These are phyloP conservation scores for Hypoxylon intermedium DNA, from an alignment of 495 filamentous ascomycete genomes.

Conservation along the genomic window DNA sequence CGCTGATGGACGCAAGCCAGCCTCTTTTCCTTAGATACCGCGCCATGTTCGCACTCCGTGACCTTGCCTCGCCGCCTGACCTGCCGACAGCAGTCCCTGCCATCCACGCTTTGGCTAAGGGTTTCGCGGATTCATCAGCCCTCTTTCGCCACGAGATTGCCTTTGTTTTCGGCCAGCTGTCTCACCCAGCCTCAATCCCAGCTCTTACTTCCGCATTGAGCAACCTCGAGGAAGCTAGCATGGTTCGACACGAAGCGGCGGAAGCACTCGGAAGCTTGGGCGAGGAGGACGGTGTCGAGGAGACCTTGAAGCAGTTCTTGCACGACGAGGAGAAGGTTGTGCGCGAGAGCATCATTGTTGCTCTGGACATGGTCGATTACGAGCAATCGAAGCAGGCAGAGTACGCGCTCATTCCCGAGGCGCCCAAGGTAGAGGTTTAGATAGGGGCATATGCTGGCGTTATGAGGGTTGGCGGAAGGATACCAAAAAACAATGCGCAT, in stretches of 20 bases:
- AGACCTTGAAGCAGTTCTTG: constrained; percentile 80
- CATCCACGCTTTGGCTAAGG: constrained; percentile 82
- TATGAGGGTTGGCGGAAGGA: constrained; percentile 25
- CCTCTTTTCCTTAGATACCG: constrained; percentile 93
- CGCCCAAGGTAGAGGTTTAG: constrained; percentile 44
- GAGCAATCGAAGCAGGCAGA: constrained; percentile 88
- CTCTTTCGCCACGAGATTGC: constrained; percentile 99
- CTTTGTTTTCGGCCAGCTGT: constrained; percentile 96
- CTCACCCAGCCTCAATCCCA: constrained; percentile 94
- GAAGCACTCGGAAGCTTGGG: constrained; percentile 97
- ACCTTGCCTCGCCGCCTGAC: constrained; percentile 90
- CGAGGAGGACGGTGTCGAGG: constrained; percentile 90
- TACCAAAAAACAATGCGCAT: constrained; percentile 33
- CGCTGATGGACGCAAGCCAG: constrained; percentile 75
- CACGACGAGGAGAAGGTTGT: constrained; percentile 93
- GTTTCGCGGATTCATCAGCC: constrained; percentile 83
- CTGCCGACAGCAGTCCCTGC: constrained; percentile 85
- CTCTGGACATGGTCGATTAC: constrained; percentile 96
- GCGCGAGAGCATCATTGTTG: constrained; percentile 91
- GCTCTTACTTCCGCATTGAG: constrained; percentile 80
- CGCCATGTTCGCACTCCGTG: constrained; percentile 96
- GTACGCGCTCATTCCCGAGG: constrained; percentile 86
- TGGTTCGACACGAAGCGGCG: constrained; percentile 97
- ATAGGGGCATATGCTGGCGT: constrained; percentile 36
- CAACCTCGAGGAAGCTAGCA: constrained; percentile 80